Conservation (phyloP, 2,329 filamentous ascomycete genomes). For the Alternaria sp. region DNA sequence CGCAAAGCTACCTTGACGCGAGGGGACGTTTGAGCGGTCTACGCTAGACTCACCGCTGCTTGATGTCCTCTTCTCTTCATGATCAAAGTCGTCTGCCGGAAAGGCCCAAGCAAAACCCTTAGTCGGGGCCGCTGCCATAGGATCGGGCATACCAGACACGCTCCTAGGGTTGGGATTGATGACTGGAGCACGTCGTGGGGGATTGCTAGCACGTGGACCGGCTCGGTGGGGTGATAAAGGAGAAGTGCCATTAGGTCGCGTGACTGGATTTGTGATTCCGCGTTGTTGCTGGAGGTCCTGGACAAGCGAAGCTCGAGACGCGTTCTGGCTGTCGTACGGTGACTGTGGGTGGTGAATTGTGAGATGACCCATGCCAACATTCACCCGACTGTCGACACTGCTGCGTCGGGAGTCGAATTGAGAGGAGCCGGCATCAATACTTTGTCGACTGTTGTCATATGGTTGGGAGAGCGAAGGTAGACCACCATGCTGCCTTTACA, state of each 20-base stretch:
- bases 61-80: slow-evolving; percentile 58
- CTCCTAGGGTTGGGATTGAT: slow-evolving; percentile 74
- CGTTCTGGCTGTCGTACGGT: slow-evolving; percentile 79
- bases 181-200: slow-evolving; percentile 71
- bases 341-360: slow-evolving; percentile 72
- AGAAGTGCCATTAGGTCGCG: slow-evolving; percentile 55
- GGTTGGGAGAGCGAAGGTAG: slow-evolving; percentile 68
- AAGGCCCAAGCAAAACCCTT: slow-evolving; percentile 88
- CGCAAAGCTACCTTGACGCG: slow-evolving; percentile 77
- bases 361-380: slow-evolving; percentile 74
- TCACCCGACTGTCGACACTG: slow-evolving; percentile 82
- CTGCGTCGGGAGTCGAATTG: slow-evolving; percentile 72
- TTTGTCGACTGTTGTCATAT: slow-evolving; percentile 57
- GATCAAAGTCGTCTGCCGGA: slow-evolving; percentile 72
- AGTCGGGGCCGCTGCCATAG: slow-evolving; percentile 76
- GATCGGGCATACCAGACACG: slow-evolving; percentile 69
- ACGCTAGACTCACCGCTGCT: slow-evolving; percentile 60
- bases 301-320: slow-evolving; percentile 78
- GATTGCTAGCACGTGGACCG: slow-evolving; percentile 45
- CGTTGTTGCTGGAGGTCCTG: slow-evolving; percentile 73
- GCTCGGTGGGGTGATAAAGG: slow-evolving; percentile 57
- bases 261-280: slow-evolving; percentile 49
- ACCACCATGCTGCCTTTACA: slow-evolving; percentile 43
- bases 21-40: slow-evolving; percentile 65
- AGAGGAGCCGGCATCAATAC: slow-evolving; percentile 59